phyloP scores from a whole-genome alignment of 2,329 filamentous ascomycete genomes.

The Fusarium sp. region DNA sequence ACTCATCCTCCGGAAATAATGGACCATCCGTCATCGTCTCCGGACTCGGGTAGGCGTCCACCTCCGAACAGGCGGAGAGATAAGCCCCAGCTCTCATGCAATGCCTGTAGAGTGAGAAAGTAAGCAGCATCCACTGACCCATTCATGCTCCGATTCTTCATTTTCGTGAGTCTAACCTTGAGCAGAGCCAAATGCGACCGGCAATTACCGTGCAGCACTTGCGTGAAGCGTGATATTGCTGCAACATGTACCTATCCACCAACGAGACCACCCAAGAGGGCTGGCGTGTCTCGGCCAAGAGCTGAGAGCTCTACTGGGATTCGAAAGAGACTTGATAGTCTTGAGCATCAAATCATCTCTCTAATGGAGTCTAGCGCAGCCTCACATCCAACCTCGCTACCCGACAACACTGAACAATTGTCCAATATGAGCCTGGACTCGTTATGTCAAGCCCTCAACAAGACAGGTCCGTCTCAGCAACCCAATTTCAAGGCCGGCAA shows the following conservation, averaged over 20 bases:
- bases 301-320: not conserved
- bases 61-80: slow-evolving; percentile 1
- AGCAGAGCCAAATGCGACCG: slow-evolving; percentile 3
- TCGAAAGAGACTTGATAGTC: not conserved
- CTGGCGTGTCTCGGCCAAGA: not conserved
- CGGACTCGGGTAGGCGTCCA: not conserved
- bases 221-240: slow-evolving; percentile 6
- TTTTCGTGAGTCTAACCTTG: not conserved
- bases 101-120: slow-evolving; percentile 9
- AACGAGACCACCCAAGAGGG: not conserved
- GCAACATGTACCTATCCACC: not conserved
- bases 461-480: not conserved
- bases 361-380: not conserved
- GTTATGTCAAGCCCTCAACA: not conserved
- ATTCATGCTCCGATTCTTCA: not conserved
- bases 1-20: not conserved
- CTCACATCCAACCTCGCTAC: not conserved
- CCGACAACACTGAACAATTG: not conserved
- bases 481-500: not conserved
- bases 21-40: not conserved
- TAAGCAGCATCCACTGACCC: not conserved
- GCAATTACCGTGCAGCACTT: slow-evolving; percentile 4
- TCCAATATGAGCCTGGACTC: not conserved
- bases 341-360: not conserved
- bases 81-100: slow-evolving; percentile 12